Conservation (phyloP, 2,329 filamentous ascomycete species). For the Aschersonia sp. region DNA sequence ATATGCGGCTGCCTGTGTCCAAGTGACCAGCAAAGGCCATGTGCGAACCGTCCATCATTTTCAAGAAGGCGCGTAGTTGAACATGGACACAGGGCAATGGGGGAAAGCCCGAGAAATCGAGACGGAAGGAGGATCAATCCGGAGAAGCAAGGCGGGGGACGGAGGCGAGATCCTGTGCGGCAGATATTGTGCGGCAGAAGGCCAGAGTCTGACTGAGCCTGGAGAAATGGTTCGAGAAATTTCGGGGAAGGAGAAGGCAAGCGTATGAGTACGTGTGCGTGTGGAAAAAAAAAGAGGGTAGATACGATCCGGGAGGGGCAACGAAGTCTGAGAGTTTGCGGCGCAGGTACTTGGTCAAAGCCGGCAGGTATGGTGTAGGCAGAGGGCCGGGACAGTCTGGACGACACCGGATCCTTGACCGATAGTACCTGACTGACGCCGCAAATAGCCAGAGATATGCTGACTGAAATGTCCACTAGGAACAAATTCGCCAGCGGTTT, state of each 20-base stretch:
- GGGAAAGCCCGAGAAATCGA: background rate
- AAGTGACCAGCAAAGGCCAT: slow-evolving; percentile 9
- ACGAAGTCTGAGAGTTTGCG: background rate
- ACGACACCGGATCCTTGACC: background rate
- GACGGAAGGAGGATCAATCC: no score
- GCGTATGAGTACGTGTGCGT: background rate
- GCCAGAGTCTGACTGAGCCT: no score
- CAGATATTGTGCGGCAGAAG: no score
- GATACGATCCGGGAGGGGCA: background rate
- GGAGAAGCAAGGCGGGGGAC: no score
- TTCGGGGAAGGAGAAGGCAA: background rate
- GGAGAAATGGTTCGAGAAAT: background rate
- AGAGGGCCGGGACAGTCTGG: background rate
- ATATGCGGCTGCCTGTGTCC: slow-evolving; percentile 5
- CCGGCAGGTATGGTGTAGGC: background rate
- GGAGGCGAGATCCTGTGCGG: no score
- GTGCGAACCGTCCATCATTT: slow-evolving; percentile 10
- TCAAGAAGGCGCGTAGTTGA: background rate
- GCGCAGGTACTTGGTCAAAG: background rate
- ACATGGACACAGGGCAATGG: background rate
- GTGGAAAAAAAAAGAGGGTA: background rate
- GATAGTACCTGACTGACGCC: background rate
- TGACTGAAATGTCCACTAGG: no score
- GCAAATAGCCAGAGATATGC: no score
- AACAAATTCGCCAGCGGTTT: no score